Evolutionary conservation across 2,329 filamentous ascomycete genomes (phyloP).

Genomic region (Verruconis gallopava): DNA sequence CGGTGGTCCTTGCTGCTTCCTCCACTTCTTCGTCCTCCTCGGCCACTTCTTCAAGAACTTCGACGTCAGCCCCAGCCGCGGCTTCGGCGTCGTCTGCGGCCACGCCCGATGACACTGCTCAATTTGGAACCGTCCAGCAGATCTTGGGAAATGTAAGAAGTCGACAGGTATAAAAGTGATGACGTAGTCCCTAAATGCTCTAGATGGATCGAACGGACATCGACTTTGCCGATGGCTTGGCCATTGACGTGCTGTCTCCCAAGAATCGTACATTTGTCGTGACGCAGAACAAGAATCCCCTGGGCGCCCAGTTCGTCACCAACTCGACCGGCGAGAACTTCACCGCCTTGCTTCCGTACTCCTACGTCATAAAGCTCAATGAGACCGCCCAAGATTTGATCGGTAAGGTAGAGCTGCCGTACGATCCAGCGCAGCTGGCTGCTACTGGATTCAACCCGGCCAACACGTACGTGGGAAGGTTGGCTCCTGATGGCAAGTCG

Average conservation of each 20-base stretch:
- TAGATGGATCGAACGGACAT: constrained; percentile 18
- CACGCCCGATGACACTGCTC: too few relatives aligned
- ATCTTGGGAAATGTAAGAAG: too few relatives aligned
- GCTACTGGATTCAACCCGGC: constrained; percentile 14
- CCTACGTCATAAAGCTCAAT: constrained; percentile 21
- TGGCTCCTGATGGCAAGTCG: constrained; percentile 16
- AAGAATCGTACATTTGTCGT: constrained; percentile 20
- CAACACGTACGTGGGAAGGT: constrained; percentile 13
- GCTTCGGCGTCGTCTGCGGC: too few relatives aligned
- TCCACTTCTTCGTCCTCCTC: too few relatives aligned
- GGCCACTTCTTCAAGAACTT: too few relatives aligned
- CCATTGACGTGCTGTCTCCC: constrained; percentile 23
- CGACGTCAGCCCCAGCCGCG: too few relatives aligned
- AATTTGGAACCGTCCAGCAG: too few relatives aligned
- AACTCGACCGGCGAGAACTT: constrained; percentile 20
- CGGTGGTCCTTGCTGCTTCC: too few relatives aligned
- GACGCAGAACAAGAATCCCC: constrained; percentile 19
- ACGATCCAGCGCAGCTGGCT: constrained; percentile 14
- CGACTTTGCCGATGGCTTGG: constrained; percentile 22
- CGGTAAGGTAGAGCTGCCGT: constrained; percentile 23
- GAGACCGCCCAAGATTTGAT: constrained; percentile 22
- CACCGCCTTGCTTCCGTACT: constrained; percentile 19
- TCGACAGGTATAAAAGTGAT: too few relatives aligned
- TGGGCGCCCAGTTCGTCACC: constrained; percentile 19
- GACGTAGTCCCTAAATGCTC: too few relatives aligned